phyloP scores from a whole-genome alignment of 805 yeast genomes.

The Yamadazyma philogaea region DNA sequence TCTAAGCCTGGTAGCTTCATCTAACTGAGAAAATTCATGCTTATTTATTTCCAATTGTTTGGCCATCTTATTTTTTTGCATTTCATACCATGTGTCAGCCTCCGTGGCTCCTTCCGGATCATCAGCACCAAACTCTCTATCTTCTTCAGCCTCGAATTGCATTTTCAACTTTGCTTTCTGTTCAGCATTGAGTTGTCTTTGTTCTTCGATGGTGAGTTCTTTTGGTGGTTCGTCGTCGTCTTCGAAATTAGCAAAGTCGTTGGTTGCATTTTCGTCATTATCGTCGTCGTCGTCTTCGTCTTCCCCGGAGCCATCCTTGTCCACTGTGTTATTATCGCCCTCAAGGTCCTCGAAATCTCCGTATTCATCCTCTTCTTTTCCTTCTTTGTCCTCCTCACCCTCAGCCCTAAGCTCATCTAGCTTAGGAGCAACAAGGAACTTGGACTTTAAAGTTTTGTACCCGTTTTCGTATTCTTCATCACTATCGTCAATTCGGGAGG shows the following conservation, averaged over 20 bases:
- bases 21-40: constrained; percentile 71
- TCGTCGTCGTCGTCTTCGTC: constrained; percentile 40
- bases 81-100: constrained; percentile 96
- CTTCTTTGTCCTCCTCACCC: constrained; percentile 40
- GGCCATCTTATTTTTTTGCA: constrained; percentile 94
- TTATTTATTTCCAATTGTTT: constrained; percentile 93
- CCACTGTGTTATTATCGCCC: constrained; percentile 26
- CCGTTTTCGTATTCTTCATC: constrained; percentile 43
- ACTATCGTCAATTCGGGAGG: constrained; percentile 22
- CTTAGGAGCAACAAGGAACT: constrained; percentile 56
- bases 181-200: constrained; percentile 76
- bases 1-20: constrained; percentile 66
- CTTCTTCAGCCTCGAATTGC: constrained; percentile 85
- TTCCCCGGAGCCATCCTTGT: constrained; percentile 23
- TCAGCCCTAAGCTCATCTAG: constrained; percentile 22
- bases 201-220: constrained; percentile 61
- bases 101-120: constrained; percentile 71
- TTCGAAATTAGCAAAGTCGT: constrained; percentile 43
- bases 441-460: constrained; percentile 38
- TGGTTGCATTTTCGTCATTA: constrained; percentile 50
- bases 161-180: constrained; percentile 84
- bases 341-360: constrained; percentile 60
- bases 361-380: constrained; percentile 48
- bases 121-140: constrained; percentile 61
- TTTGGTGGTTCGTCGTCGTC: constrained; percentile 41